Percentiles rank a stretch among this genome's conserved stretches.
phyloP scores from a whole-genome alignment of 2,329 filamentous ascomycete genomes.

The Neonectria sp. region DNA sequence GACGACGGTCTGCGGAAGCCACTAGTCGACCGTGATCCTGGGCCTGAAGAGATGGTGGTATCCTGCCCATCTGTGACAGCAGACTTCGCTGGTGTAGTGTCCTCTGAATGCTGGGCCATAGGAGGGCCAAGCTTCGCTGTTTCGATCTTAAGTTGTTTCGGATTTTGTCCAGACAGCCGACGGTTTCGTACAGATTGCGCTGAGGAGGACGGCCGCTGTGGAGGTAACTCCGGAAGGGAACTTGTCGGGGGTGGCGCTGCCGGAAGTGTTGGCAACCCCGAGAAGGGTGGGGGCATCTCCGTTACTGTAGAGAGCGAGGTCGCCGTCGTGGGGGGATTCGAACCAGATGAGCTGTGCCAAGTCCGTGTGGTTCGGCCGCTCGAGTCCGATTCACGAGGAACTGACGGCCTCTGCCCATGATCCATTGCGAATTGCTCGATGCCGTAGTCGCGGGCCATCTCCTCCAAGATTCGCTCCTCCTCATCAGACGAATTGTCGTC shows the following conservation, averaged over 20 bases:
- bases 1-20: constrained; percentile 42
- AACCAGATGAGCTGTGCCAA: constrained; percentile 85
- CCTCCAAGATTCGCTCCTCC: constrained; percentile 85
- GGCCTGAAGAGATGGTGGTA: constrained; percentile 14
- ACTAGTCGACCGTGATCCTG: constrained; percentile 25
- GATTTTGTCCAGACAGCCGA: constrained; percentile 84
- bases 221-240: constrained; percentile 62
- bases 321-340: constrained; percentile 68
- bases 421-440: constrained; percentile 85
- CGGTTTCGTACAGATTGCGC: constrained; percentile 77
- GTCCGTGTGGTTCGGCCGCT: constrained; percentile 84
- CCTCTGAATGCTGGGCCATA: constrained; percentile 34
- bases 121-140: constrained; percentile 64
- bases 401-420: constrained; percentile 66
- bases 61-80: constrained; percentile 31
- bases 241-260: constrained; percentile 65
- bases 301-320: constrained; percentile 75
- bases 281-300: constrained; percentile 63
- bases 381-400: constrained; percentile 86
- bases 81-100: constrained; percentile 31
- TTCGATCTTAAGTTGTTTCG: constrained; percentile 91
- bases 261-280: constrained; percentile 43
- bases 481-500: constrained; percentile 77
- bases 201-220: constrained; percentile 50
- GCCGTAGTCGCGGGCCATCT: constrained; percentile 87